Evolutionary conservation across 768 basidiomycete species (phyloP), one percentile per base, ranked within the genome.

Genomic region (Neoboletus magnificus): DNA sequence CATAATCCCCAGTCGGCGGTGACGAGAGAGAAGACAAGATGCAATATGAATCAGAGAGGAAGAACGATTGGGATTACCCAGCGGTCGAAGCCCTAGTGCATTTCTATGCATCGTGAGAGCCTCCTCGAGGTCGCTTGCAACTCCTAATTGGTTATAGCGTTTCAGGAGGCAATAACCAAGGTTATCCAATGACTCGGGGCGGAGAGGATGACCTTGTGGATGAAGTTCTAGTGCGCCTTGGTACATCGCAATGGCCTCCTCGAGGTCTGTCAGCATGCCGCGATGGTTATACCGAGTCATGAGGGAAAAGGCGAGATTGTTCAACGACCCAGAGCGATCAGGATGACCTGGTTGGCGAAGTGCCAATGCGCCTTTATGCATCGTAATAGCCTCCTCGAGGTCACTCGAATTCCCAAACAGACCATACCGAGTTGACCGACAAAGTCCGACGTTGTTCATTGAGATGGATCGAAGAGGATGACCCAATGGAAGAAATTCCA

Each of bases 301-400:
- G 20, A 55, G 27, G 23, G 13, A 29, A 36, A 30, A n/a, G 16
- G 50, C 50, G 20, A 52, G 48, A 22, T 48, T 48, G 12, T 52
- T 29, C 30, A 57, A 25, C 9, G 33, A 45, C 27, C 10, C 5
- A 4, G 41, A 18, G 18, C 40, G 52, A 23, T 46, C 41, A 13
- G 52, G 51, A 46, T 52, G 39, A 30, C 55, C 39, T 22, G 41
- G 25, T 41, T 48, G 43, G 33, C 39, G 22, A 42, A 55, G 52
- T n/a, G 9, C 39, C 40, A 50, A 32, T 4, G 47, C 52, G 33
- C 36, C 48, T 32, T 41, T 52, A 25, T 52, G 36, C 23, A 53
- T 49, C 20, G 11, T 18, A 40, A 70, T 66, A 11, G 66, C 67
- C 42, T 60, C 55, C 16, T 67, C 46, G 37, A 70, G 49, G 49